Evolutionary conservation across 495 filamentous ascomycete species (phyloP), one percentile per base, ranked within the genome.

Genomic region (Collariella sp.): DNA sequence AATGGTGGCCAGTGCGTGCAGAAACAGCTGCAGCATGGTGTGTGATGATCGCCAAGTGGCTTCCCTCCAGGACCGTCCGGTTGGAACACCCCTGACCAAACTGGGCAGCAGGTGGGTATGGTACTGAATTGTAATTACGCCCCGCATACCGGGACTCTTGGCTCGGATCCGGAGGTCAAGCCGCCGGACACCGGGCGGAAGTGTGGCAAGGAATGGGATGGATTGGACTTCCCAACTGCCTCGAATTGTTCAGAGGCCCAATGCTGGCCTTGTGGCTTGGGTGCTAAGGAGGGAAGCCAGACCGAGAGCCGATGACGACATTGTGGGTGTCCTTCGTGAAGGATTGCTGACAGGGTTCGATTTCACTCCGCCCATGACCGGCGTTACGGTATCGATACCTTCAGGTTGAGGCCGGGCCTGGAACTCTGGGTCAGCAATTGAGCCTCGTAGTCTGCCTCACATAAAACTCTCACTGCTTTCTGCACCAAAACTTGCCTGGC

Each of bases 1-100:
- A 63, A 63, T 60, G 50, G 43, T 53, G 53, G 54, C 54, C 45
- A 54, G 22, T 49, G 35, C 34, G 19, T 50, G 57, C 24, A 26
- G 33, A 26, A 42, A 9, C n/a, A 18, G 16, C 3, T 55, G 42
- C 41, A 31, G 36, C 36, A 15, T 20, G 24, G 36, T 22, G 23
- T 38, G 19, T 22, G 35, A 55, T 45, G 60, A 55, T 59, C 45
- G 47, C 46, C 58, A 50, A 31, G 60, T 60, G 57, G 61, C 57
- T 63, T 31, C 61, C 58, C 57, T 54, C 58, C 55, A 39, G 22
- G 31, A 61, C 59, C 59, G 24, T 42, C 47, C n/a, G 41, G 10
- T 35, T 54, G 59, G 58, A 45, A 61, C 50, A 46, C 23, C 39
- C 35, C 43, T 46, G 48, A 35, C 46, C 46, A 46, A 54, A 51